These are phyloP conservation scores for Musa beccarii DNA, from an alignment of 176 grass and related monocot genomes.

Conservation along the genomic window DNA sequence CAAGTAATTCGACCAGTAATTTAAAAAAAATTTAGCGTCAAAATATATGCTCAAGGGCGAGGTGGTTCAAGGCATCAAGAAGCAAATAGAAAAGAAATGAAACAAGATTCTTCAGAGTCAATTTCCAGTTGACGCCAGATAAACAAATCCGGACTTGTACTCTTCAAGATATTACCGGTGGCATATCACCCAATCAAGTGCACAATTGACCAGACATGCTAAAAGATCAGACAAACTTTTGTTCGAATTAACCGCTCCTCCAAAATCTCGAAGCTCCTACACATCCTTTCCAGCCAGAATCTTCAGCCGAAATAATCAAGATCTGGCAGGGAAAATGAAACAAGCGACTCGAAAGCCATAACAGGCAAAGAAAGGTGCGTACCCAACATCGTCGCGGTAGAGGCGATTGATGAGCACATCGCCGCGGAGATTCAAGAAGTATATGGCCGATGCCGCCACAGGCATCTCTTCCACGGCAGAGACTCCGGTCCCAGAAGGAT, in stretches of 20 bases:
- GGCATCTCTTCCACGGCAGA: neutral
- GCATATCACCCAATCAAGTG: too few species aligned
- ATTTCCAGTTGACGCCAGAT: neutral
- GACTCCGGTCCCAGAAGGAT: neutral
- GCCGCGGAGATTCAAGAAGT: slow-evolving; percentile 15
- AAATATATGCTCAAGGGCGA: neutral
- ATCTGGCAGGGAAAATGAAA: neutral
- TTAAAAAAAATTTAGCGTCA: neutral
- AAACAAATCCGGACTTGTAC: too few species aligned
- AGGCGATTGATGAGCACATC: slow-evolving; percentile 20
- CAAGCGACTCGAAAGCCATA: neutral
- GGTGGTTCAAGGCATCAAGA: neutral
- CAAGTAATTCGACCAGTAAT: too few species aligned
- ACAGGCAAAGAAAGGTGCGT: neutral
- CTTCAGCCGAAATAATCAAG: neutral
- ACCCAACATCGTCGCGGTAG: slow-evolving; percentile 17
- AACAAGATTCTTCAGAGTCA: neutral
- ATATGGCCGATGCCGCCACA: slow-evolving; percentile 12
- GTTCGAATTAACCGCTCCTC: neutral
- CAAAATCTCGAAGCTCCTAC: too few species aligned
- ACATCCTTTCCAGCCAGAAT: too few species aligned
- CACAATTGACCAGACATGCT: too few species aligned
- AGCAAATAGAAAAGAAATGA: neutral
- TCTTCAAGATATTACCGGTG: too few species aligned
- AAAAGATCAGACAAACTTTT: neutral